Evolutionary conservation across 164 flowering plant species (phyloP).

Genomic region (Sedum album): DNA sequence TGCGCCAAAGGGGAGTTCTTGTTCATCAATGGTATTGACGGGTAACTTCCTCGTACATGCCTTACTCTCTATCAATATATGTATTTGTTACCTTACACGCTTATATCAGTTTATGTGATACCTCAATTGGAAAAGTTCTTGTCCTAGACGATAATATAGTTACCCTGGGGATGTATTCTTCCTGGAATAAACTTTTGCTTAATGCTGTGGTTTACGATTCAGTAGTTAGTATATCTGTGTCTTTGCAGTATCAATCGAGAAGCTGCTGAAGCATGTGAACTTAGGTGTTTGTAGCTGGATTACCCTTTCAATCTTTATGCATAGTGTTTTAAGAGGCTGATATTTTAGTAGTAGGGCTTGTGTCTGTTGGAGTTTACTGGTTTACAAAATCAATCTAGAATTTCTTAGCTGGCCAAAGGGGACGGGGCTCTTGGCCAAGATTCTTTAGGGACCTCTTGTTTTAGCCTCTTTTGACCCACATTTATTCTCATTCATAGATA

Average conservation of each 20-base stretch:
- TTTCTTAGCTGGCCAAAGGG: neutral
- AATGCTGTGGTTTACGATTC: too few relatives aligned
- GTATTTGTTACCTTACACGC: neutral
- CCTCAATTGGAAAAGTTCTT: neutral
- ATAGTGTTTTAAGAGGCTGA: neutral
- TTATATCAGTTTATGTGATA: neutral
- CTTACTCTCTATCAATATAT: neutral
- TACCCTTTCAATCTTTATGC: neutral
- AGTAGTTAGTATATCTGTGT: too few relatives aligned
- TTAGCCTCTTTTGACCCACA: neutral
- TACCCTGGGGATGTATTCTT: neutral
- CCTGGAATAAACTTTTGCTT: neutral
- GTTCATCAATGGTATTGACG: slow-evolving; percentile 98
- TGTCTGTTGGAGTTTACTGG: neutral
- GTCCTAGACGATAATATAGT: neutral
- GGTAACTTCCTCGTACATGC: neutral
- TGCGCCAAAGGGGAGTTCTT: slow-evolving; percentile 75
- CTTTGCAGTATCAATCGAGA: too few relatives aligned
- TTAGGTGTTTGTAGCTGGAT: too few relatives aligned
- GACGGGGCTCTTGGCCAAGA: neutral
- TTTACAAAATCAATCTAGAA: neutral
- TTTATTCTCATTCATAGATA: neutral
- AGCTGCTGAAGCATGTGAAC: too few relatives aligned
- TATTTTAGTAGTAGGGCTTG: neutral
- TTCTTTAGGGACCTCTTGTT: neutral